Base-by-base conservation (phyloP, 495 filamentous ascomycete genomes). In the Thermothielavioides terrestris region DNA sequence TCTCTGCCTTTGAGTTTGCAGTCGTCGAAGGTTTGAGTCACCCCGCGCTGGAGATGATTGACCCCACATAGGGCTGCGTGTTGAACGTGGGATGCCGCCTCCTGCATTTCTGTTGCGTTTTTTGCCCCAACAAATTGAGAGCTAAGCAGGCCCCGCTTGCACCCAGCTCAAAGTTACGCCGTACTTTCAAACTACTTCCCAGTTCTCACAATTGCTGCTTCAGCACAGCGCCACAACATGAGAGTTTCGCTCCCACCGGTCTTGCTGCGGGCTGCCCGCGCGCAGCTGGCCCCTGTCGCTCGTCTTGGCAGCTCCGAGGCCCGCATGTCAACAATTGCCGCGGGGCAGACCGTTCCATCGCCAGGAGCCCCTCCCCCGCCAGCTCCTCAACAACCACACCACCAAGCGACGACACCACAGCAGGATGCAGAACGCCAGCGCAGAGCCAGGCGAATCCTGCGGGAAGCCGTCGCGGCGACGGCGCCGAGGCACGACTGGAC, bases 401-500 rank as follows among this genome's bases (percentile, higher is more conserved):
- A 39, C 3, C 2, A 28, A 2, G 11, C 9, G 9, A 9, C 23
- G n/a, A n/a, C 36, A 1, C 30, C 18, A 30, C 11, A 8, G 17
- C 15, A 31, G 12, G 31, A 40, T 35, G 36, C 22, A 3, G 21
- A 48, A 22, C 40, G 25, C 5, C 50, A 55, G 15, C 54, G 46
- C 26, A 34, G 48, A 25, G 52, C 52, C 3, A 40, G 27, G 14
- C 58, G 48, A 11, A 48, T 60, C 18, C 46, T 70, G 30, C 63
- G 49, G 22, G 59, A 65, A 38, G 84, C 85, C 6, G 71, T 82
- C 10, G 65, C 71, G 8, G 78, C 83, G 8, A 72, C 66, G 0
- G 67, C 56, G 26, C 78, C 83, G 17, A 74, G 85, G 40, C 83
- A 77, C 51, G 78, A 78, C 60, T 91, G 88, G 88, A 86, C 85